These are phyloP conservation scores for Mychonastes homosphaera DNA, from an alignment of 139 green algal species.

Conservation along the genomic window DNA sequence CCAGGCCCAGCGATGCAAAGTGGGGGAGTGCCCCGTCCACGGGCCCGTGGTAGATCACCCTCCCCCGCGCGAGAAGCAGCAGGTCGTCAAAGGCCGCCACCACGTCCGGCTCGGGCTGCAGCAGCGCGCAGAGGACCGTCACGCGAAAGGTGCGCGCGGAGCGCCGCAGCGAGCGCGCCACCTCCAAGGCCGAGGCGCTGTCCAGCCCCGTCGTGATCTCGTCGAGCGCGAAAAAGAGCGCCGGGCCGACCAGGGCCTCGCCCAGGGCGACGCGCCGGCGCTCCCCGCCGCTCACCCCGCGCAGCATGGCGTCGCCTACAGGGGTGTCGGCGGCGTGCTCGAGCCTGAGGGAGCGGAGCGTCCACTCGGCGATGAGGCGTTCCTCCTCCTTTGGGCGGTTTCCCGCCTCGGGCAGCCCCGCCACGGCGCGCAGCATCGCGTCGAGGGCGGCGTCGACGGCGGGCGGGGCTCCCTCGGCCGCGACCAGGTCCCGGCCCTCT, in stretches of 20 bases:
- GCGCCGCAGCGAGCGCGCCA: not conserved
- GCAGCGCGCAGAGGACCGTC: not conserved
- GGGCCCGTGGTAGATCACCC: constrained; percentile 47
- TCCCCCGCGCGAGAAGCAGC: constrained; percentile 57
- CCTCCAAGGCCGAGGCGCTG: not conserved
- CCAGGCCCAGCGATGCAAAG: too few relatives aligned
- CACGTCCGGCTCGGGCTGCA: too few relatives aligned
- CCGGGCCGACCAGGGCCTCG: not conserved
- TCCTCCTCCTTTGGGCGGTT: too few relatives aligned
- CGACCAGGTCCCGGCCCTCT: too few relatives aligned
- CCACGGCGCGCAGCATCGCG: too few relatives aligned
- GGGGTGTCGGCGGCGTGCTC: not conserved
- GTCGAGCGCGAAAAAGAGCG: not conserved
- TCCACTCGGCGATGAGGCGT: too few relatives aligned
- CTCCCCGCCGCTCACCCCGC: not conserved
- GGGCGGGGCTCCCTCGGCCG: too few relatives aligned
- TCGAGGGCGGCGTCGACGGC: too few relatives aligned
- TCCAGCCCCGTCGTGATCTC: not conserved
- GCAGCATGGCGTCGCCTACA: not conserved
- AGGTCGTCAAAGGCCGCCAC: constrained; percentile 96
- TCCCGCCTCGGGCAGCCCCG: too few relatives aligned
- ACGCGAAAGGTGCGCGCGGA: not conserved
- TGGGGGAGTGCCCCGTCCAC: constrained; percentile 37
- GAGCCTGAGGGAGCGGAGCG: not conserved
- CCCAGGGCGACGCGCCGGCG: not conserved